phyloP scores from a whole-genome alignment of 176 grass and related monocot species.

The Themeda triandra region DNA sequence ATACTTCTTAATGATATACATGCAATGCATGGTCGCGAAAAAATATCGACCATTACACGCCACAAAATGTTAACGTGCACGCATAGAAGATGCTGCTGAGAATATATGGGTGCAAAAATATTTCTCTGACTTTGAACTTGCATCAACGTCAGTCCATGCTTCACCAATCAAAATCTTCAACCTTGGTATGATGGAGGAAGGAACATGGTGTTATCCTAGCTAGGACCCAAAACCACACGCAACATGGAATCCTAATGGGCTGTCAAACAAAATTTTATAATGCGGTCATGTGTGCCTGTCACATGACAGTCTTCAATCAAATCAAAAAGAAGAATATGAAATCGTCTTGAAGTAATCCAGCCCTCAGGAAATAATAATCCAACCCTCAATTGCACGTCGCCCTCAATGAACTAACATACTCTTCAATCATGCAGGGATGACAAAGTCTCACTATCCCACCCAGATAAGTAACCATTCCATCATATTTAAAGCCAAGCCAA shows the following conservation, averaged over 20 bases:
- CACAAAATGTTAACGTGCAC: neutral
- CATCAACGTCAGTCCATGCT: neutral
- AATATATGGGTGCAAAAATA: neutral
- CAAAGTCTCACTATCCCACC: neutral
- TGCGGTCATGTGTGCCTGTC: conserved; percentile 5
- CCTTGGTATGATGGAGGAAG: too few relatives aligned
- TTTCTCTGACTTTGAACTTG: neutral
- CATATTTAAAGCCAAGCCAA: neutral
- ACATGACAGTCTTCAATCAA: neutral
- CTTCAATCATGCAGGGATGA: neutral
- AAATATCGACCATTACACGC: too few relatives aligned
- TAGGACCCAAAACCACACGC: too few relatives aligned
- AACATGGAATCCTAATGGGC: neutral
- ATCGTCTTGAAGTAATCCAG: neutral
- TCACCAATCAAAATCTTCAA: neutral
- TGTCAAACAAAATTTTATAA: conserved; percentile 27
- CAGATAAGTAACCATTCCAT: neutral
- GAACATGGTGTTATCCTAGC: too few relatives aligned
- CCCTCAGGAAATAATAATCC: neutral
- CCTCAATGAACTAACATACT: neutral
- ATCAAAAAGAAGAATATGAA: neutral
- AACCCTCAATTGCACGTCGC: neutral
- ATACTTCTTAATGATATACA: too few relatives aligned
- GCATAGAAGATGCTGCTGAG: neutral
- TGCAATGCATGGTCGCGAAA: too few relatives aligned